Base-by-base conservation (phyloP, 2,329 filamentous ascomycete species). In the Colletotrichum higginsianum region DNA sequence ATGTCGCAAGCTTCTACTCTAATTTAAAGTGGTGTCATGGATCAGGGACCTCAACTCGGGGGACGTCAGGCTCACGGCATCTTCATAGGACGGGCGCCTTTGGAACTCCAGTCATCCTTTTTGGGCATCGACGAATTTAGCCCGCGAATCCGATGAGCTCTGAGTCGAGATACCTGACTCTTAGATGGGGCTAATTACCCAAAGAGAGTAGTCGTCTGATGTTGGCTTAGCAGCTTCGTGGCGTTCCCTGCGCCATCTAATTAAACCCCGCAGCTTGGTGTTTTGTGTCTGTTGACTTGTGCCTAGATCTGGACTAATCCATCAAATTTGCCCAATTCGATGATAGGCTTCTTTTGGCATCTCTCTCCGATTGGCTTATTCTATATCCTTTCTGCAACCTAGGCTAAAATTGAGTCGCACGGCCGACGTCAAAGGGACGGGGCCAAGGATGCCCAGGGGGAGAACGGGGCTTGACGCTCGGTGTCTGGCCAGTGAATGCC, bases 131-230 rank as follows among this genome's bases (percentile, higher is more conserved):
- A 23, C 1, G 6, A 6, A 8, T 44, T 16, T 11, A 3, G 4
- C 40, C 16, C 15, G 15, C 56, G 15, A 46, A 58, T 30, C 21
- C 16, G 2, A 46, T n/a, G 30, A 26, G 18, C 30, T 65, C 60
- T 69, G 66, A 69, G 38, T 69, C 66, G 61, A 55, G 13, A 6
- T n/a, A 23, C 46, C 61, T 69, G 66, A 69, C 66, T 69, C 66
- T 46, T 21, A 21, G n/a, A 52, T 46, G 35, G 15, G 52, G 46
- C 38, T 66, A 60, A 58, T 46, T 53, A 21, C 57, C 46, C 23
- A 47, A 23, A 11, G 18, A 16, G 4, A 18, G 49, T 15, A 26
- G 21, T 65, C 61, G 53, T 69, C 66, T 46, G 61, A 66, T 60
- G 21, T 58, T 44, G 3, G 9, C 15, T 38, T 38, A 23, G 38